Base-by-base conservation (phyloP, 257 asterid species). In the Cordia subcordata region DNA sequence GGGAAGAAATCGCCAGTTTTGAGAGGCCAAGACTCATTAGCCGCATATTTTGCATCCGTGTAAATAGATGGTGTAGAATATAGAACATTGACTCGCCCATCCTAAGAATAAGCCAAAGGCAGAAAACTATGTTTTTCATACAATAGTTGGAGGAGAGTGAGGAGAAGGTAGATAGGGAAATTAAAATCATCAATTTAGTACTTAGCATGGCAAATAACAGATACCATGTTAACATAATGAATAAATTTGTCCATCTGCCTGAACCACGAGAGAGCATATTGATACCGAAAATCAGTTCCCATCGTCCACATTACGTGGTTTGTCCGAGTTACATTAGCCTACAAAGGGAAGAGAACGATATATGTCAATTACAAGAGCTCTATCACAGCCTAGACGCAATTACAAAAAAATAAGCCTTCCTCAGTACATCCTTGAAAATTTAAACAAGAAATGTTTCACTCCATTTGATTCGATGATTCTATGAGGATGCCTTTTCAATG, bases 211-310 rank as follows among this genome's bases (percentile, higher is more conserved):
- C 2, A 8, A 42, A 42, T 42, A 16, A 22, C 42, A 32, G 22
- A 57, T 55, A 79, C 82, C 57, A 68, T 55, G 68, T 79, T 79
- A 58, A 75, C 81, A 67, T 79, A 70, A 65, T 79, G 85, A 51
- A 79, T 79, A 64, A 79, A 78, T 74, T 79, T 79, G 79, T 79
- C 85, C 85, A 79, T 72, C 60, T 79, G 68, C 57, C 79, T 75
- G 66, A 79, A 79, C 85, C 85, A 79, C 23, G 85, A 49, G 53
- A 69, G 57, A 2, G 85, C 81, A 69, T 69, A 79, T 61, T 79
- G 85, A 62, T 75, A 79, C 39, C 70, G 70, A 60, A 79, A 79
- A 62, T 79, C 85, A 11, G 81, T 67, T 60, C 85, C 85, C 85
- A 79, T 79, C 55, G 81, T 75, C 68, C 72, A 79, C 85, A 79